Conservation (phyloP, 2,329 filamentous ascomycete genomes). For the Talaromyces atroroseus region DNA sequence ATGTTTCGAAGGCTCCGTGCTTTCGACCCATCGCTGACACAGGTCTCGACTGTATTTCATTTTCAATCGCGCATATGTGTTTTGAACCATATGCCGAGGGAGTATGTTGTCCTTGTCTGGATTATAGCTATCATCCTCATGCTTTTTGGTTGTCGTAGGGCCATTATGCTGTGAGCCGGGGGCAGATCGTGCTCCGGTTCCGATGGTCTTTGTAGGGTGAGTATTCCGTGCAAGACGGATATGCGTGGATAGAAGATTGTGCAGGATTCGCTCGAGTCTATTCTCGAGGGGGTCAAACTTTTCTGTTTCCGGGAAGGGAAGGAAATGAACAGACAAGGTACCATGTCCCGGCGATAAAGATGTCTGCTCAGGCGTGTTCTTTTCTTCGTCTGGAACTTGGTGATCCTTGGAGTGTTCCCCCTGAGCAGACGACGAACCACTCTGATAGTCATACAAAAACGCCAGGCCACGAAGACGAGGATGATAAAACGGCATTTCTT, state of each 20-base stretch:
- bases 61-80: slow-evolving; percentile 77
- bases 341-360: slow-evolving; percentile 19
- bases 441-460: slow-evolving; percentile 59
- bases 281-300: slow-evolving; percentile 29
- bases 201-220: slow-evolving; percentile 9
- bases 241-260: slow-evolving; percentile 33
- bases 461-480: slow-evolving; percentile 68
- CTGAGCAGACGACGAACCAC: slow-evolving; percentile 18
- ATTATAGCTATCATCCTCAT: slow-evolving; percentile 61
- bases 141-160: slow-evolving; percentile 2
- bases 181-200: not conserved
- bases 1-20: slow-evolving; percentile 82
- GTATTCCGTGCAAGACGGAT: slow-evolving; percentile 29
- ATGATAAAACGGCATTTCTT: slow-evolving; percentile 80
- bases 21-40: slow-evolving; percentile 74
- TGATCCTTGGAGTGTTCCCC: slow-evolving; percentile 17
- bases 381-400: not conserved
- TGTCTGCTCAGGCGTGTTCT: slow-evolving; percentile 4
- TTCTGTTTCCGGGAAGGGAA: slow-evolving; percentile 38
- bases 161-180: not conserved
- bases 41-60: slow-evolving; percentile 67
- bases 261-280: slow-evolving; percentile 35
- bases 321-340: slow-evolving; percentile 48
- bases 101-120: slow-evolving; percentile 79
- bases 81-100: slow-evolving; percentile 69